Conservation (phyloP, 1,139 yeast genomes). For the Suhomyces ambrosiae region DNA sequence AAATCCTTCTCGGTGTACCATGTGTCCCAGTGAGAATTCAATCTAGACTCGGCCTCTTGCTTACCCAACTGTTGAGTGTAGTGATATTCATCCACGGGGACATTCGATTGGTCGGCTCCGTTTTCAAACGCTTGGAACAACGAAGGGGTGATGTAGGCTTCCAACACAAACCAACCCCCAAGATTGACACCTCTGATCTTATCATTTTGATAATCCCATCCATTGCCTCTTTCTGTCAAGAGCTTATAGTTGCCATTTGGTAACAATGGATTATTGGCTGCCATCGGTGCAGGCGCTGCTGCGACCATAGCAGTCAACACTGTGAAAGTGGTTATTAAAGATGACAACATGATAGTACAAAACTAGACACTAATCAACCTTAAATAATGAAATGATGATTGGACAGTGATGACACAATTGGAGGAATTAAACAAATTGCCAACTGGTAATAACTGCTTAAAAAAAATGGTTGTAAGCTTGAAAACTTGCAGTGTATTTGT, state of each 20-base stretch:
- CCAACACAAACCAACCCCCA: conserved; percentile 93
- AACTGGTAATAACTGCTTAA: too few relatives aligned
- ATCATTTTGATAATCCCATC: conserved; percentile 52
- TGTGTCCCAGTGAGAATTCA: conserved; percentile 74
- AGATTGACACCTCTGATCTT: conserved; percentile 77
- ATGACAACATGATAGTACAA: conserved; percentile 9
- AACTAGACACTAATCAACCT: too few relatives aligned
- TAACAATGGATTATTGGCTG: conserved; percentile 13
- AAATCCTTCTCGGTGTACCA: conserved; percentile 82
- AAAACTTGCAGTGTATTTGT: too few relatives aligned
- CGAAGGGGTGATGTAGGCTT: conserved; percentile 82
- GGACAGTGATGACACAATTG: too few relatives aligned
- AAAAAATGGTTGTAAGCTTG: too few relatives aligned
- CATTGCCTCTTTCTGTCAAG: conserved; percentile 17
- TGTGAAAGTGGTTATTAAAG: conserved; percentile 6
- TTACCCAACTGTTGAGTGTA: conserved; percentile 65
- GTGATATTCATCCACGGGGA: conserved; percentile 87
- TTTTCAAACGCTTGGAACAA: conserved; percentile 68
- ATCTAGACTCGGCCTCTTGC: conserved; percentile 51
- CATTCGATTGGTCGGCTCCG: conserved; percentile 37
- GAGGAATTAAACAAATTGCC: too few relatives aligned
- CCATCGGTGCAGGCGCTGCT: conserved; percentile 13
- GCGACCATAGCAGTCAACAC: conserved; percentile 5
- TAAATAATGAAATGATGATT: too few relatives aligned
- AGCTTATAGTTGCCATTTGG: conserved; percentile 13